Evolutionary conservation across 192 early-diverging fungal genomes (phyloP), one percentile per base, ranked within the genome.

Genomic region (Chytriomyces sp.): DNA sequence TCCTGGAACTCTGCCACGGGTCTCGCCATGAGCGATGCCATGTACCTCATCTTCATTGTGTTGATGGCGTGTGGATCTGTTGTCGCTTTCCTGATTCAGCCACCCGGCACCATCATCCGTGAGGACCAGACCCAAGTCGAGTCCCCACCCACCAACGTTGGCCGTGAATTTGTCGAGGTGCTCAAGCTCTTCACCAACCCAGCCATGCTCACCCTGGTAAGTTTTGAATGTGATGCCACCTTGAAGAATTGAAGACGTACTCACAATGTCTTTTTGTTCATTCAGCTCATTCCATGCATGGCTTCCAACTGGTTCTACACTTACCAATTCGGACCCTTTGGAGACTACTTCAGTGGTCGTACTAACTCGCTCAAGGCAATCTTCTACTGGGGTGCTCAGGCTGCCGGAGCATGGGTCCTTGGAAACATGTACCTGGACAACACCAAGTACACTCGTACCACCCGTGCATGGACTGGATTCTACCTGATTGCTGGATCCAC

Each of bases 271-370:
- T n/a, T n/a, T n/a, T n/a, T n/a, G n/a, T n/a, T n/a, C n/a, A n/a
- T n/a, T n/a, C 35, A 87, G 26, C 35, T 63, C 23, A 63, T 63
- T 24, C 83, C 91, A 81, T 92, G 88, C 79, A 44, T 90, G 50
- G 85, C 89, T 23, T 92, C 91, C 75, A 95, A 95, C 81, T 93
- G 91, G 89, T 92, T 91, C 86, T 93, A 93, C 82, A 87, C 91
- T 2, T 93, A 93, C 81, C 91, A 95, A 77, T 92, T 90, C 82
- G 71, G 71, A 20, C 24, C 71, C 20, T 73, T 73, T 28, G 71
- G 59, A 46, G 61, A 26, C 8, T 62, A 73, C 71, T 73, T 73
- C 53, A 62, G 59, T 62, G 71, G 71, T n/a, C 71, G 71, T 62
- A 26, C 71, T 59, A 62, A 73, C 60, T 57, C 44, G 48, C 71